Base-by-base conservation (phyloP, 1,284 basidiomycete genomes). In the Ustilago loliicola region DNA sequence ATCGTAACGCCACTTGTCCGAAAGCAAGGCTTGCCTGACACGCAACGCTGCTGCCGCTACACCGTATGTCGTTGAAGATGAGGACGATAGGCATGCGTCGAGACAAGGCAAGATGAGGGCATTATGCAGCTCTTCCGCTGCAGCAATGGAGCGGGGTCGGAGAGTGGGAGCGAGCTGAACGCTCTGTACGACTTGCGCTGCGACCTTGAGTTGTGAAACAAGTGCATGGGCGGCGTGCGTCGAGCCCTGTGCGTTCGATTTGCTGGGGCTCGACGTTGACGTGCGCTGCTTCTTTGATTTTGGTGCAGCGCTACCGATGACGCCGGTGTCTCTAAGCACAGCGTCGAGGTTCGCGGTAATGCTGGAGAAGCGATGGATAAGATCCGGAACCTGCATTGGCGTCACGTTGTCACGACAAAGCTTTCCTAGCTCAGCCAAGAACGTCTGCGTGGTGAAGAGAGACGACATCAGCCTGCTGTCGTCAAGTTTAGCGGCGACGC, bases 1-100 rank as follows among this genome's bases (percentile, higher is more conserved):
- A 30, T 78, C 61, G 38, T 71, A 65, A 6, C 76, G 76, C 76
- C 76, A 78, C 30, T 72, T 73, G 30, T 70, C 71, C 17, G 62
- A 60, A 9, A 78, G 53, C 27, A 74, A 47, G 3, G 76, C 59
- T 21, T 70, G 67, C 15, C 76, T 45, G 5, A 69, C 62, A 11
- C 61, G 65, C 54, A 78, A 48, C 9, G 76, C 76, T 13, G 71
- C 76, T 2, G 76, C 64, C 11, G 69, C 69, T 7, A 77, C 58
- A 21, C 65, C 68, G 27, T 34, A 57, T 21, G 45, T 36, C 8
- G 29, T n/a, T 11, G 38, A 21, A 25, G 59, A 9, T 21, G 2
- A n/a, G n/a, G 2, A n/a, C 17, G 8, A 30, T 25, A 8, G 15
- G 51, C 29, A 53, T 48, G 56, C 25, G n/a, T 79, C 77, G 32